These are phyloP conservation scores for Flaveria floridana DNA, from an alignment of 140 eudicot species.

Conservation along the genomic window DNA sequence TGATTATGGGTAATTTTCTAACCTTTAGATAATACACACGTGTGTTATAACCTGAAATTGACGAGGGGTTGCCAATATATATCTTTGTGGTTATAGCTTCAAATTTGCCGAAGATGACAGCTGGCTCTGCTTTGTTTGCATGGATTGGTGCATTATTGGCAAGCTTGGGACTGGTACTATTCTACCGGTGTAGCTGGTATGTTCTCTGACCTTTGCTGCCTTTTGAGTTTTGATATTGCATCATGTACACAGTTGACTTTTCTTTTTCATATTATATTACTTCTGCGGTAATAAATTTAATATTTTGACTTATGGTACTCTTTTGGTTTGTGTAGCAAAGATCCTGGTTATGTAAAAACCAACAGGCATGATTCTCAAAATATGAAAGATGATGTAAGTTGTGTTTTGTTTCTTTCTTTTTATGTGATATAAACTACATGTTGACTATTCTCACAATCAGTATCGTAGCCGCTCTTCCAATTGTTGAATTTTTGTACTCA, in stretches of 20 bases:
- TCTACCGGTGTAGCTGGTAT: slow-evolving; percentile 94
- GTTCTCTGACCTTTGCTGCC: not conserved
- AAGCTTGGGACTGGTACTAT: slow-evolving; percentile 63
- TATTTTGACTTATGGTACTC: slow-evolving; percentile 22
- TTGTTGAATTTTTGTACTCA: not conserved
- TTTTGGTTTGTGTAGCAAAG: slow-evolving; percentile 61
- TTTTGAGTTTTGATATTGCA: slow-evolving; percentile 4
- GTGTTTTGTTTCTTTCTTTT: not conserved
- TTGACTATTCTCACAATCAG: not conserved
- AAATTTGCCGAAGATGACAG: slow-evolving; percentile 71
- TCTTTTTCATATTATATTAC: not conserved
- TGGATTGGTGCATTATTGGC: slow-evolving; percentile 85
- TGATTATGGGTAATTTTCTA: slow-evolving; percentile 62
- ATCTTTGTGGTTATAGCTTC: slow-evolving; percentile 47
- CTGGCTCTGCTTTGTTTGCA: slow-evolving; percentile 68
- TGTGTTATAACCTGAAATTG: not conserved
- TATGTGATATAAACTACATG: slow-evolving; percentile 1
- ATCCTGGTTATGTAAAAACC: slow-evolving; percentile 89
- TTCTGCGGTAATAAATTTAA: not conserved
- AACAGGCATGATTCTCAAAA: slow-evolving; percentile 70
- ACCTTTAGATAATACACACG: slow-evolving; percentile 12
- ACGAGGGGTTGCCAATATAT: slow-evolving; percentile 9
- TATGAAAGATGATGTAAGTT: slow-evolving; percentile 92
- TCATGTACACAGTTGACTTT: not conserved
- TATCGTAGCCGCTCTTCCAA: not conserved